Evolutionary conservation across 164 flowering plant species (phyloP).

Genomic region (Sedum album): DNA sequence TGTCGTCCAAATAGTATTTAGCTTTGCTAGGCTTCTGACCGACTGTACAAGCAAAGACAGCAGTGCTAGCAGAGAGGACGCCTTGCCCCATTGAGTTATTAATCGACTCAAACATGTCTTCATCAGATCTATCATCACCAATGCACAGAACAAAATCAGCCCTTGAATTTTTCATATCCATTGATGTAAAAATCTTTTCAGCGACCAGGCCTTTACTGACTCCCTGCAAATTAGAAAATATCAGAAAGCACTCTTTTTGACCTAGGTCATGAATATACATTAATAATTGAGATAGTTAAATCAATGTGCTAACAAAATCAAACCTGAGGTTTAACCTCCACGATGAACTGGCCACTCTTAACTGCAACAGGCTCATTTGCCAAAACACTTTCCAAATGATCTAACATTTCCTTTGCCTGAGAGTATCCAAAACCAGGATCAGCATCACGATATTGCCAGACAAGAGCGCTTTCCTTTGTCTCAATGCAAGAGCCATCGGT

Average conservation of each 20-base stretch:
- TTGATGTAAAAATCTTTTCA: slow-evolving; percentile 34
- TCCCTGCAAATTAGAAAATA: slow-evolving; percentile 22
- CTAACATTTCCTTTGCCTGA: slow-evolving; percentile 54
- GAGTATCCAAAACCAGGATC: slow-evolving; percentile 44
- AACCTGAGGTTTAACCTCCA: slow-evolving; percentile 60
- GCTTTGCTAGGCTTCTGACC: slow-evolving; percentile 55
- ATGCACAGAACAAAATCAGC: slow-evolving; percentile 45
- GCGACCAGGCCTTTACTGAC: slow-evolving; percentile 43
- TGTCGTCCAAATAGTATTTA: slow-evolving; percentile 43
- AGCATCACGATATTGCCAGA: slow-evolving; percentile 51
- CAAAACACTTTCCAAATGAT: slow-evolving; percentile 45
- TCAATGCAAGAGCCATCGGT: slow-evolving; percentile 49
- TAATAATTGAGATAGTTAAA: background rate
- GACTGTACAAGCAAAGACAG: slow-evolving; percentile 54
- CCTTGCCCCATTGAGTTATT: slow-evolving; percentile 19
- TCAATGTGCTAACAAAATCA: background rate
- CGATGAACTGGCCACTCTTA: slow-evolving; percentile 46
- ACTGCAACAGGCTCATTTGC: slow-evolving; percentile 56
- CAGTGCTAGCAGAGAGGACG: slow-evolving; percentile 21
- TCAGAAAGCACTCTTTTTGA: background rate
- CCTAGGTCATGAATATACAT: background rate
- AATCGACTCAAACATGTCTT: slow-evolving; percentile 51
- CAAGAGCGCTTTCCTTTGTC: slow-evolving; percentile 48
- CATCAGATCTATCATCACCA: slow-evolving; percentile 57
- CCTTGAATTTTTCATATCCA: slow-evolving; percentile 24